Conservation (phyloP, 2,329 filamentous ascomycete species). For the Nothophoma quercina region DNA sequence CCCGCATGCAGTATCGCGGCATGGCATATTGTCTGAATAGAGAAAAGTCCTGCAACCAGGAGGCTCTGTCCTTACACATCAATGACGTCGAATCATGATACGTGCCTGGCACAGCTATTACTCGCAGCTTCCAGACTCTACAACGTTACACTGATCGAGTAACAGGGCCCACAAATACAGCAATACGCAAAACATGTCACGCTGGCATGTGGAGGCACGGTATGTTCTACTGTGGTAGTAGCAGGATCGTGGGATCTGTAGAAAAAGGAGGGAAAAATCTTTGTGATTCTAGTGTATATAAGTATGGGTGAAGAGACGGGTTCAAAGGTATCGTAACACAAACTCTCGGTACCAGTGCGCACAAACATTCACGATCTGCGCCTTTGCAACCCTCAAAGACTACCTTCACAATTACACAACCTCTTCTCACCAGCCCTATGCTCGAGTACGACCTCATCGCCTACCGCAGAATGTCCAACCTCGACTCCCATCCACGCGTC, state of each 20-base stretch:
- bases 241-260: conserved; percentile 19
- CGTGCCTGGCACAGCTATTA: conserved; percentile 1
- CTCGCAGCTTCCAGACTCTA: conserved; percentile 11
- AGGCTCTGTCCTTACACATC: conserved; percentile 14
- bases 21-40: conserved; percentile 13
- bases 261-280: conserved; percentile 13
- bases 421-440: neutral
- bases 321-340: conserved; percentile 6
- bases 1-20: conserved; percentile 8
- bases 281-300: conserved; percentile 5
- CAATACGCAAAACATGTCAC: conserved; percentile 1
- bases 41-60: neutral
- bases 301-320: neutral
- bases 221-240: conserved; percentile 8
- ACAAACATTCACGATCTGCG: neutral
- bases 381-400: neutral
- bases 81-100: conserved; percentile 11
- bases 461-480: conserved; percentile 27
- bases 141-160: conserved; percentile 11
- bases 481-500: conserved; percentile 33
- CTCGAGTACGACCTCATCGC: conserved; percentile 12
- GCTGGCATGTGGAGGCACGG: conserved; percentile 7
- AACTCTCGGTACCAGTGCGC: neutral
- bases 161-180: conserved; percentile 8
- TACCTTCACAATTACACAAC: neutral